Conservation (phyloP, 2,329 filamentous ascomycete species). For the Stromatinia cepivora region DNA sequence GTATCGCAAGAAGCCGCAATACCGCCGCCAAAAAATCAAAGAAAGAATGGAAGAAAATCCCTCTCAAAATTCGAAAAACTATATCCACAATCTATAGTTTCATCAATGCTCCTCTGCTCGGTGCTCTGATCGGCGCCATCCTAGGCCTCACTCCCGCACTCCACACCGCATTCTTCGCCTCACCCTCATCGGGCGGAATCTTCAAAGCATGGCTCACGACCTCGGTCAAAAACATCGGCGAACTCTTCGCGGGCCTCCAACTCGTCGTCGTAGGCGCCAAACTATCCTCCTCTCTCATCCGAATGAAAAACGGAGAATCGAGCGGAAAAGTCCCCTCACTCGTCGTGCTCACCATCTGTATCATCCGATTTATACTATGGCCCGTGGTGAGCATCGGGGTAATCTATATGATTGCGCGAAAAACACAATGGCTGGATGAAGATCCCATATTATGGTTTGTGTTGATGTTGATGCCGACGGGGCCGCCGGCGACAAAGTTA, state of each 20-base stretch:
- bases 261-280: constrained; percentile 67
- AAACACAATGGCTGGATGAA: constrained; percentile 51
- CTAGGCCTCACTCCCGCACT: constrained; percentile 60
- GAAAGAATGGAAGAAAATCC: constrained; percentile 28
- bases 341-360: constrained; percentile 51
- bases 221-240: constrained; percentile 60
- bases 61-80: constrained; percentile 25
- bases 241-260: constrained; percentile 63
- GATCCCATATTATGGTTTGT: constrained; percentile 68
- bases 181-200: constrained; percentile 58
- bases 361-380: constrained; percentile 62
- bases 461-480: constrained; percentile 51
- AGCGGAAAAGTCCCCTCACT: constrained; percentile 48
- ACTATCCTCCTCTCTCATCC: constrained; percentile 54
- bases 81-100: constrained; percentile 47
- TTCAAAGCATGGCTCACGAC: constrained; percentile 66
- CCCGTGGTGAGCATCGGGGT: constrained; percentile 55
- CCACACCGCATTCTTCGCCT: constrained; percentile 61
- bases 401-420: constrained; percentile 55
- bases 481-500: constrained; percentile 50
- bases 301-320: constrained; percentile 45
- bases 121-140: constrained; percentile 57
- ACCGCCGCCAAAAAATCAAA: constrained; percentile 4
- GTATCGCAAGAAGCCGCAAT: constrained; percentile 14
- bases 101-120: constrained; percentile 61